Evolutionary conservation across 805 yeast genomes (phyloP).

Genomic region (Schizosaccharomyces japonicus): DNA sequence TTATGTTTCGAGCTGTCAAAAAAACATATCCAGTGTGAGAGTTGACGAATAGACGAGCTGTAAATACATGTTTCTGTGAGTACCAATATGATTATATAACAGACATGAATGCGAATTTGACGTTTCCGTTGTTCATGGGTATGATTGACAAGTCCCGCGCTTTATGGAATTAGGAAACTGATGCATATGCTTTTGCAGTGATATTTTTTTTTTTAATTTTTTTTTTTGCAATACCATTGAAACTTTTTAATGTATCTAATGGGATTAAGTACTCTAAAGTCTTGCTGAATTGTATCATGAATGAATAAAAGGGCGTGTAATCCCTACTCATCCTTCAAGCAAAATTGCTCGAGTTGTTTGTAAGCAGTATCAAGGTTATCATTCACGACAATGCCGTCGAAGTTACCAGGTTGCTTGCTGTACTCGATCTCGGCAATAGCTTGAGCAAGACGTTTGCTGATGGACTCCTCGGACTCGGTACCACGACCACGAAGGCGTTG

Average conservation of each 20-base stretch:
- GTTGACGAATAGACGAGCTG: too few species aligned
- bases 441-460: constrained; percentile 63
- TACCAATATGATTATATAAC: too few species aligned
- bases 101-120: too few species aligned
- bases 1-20: too few species aligned
- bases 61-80: too few species aligned
- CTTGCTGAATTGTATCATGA: not conserved
- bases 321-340: constrained; percentile 21
- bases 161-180: too few species aligned
- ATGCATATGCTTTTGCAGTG: not conserved
- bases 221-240: not conserved
- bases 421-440: constrained; percentile 76
- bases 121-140: too few species aligned
- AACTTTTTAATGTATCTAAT: not conserved
- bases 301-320: not conserved
- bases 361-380: constrained; percentile 83
- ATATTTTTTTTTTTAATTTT: not conserved
- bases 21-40: too few species aligned
- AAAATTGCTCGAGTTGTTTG: constrained; percentile 51
- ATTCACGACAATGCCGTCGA: constrained; percentile 69
- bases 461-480: constrained; percentile 72
- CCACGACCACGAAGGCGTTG: constrained; percentile 70
- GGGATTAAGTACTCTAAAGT: not conserved
- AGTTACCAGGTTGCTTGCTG: constrained; percentile 64
- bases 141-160: too few species aligned